Evolutionary conservation across 2,329 filamentous ascomycete genomes (phyloP), one percentile per base, ranked within the genome.

Genomic region (Fusarium tuaranense): DNA sequence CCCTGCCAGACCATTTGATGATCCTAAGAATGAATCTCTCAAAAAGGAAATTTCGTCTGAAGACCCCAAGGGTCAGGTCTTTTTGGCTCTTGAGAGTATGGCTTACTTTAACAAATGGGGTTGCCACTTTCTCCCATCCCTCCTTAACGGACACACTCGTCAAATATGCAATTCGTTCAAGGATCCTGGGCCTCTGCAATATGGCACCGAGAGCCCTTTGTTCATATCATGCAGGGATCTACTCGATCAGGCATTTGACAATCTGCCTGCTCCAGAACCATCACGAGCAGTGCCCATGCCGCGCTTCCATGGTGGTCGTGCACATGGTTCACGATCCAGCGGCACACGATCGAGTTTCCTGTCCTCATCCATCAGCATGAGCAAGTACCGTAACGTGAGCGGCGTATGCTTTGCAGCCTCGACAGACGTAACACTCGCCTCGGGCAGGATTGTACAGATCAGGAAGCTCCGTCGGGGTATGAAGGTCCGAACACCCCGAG

Each of bases 81-180:
- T 79, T 7, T 79, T 89, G 18, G 89, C 89, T 0, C 76, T 91
- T 2, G 79, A 81, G 3, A 76, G 74, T 0, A 20, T 65, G 0
- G 68, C 76, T 0, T 86, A 86, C 74, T 90, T 87, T 73, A 5
- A 41, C 3, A 84, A 80, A 78, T 92, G 90, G 90, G 90, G 90
- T 9, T 76, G 78, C 7, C 89, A 92, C 78, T 92, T 89, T 78
- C 84, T 92, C 7, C 87, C 87, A 0, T 89, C 88, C 8, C 82
- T 91, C 2, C 86, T 88, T 30, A 85, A 87, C 69, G 89, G 90
- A 0, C 89, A 92, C 73, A 82, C 84, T 1, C 84, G 86, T 27
- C 90, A 92, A 79, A 81, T 88, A 12, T 91, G 90, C 82, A 91
- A 90, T 78, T 88, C 87, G 0, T 92, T 91, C 85, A 91, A 91